Evolutionary conservation across 2,329 filamentous ascomycete genomes (phyloP).

Genomic region (Huntiella decipiens): DNA sequence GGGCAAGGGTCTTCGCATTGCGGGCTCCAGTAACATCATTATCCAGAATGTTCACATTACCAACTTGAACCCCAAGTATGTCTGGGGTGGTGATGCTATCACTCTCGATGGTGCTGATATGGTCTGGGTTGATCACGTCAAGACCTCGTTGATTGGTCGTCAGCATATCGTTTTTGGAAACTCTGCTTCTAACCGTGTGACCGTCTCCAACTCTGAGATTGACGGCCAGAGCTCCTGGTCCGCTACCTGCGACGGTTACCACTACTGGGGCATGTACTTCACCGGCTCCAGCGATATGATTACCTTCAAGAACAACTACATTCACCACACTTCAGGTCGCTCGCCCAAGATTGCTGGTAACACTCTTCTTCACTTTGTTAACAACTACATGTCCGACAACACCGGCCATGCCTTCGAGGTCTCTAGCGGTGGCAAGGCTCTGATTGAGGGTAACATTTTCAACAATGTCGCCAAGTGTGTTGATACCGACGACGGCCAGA

Average conservation of each 20-base stretch:
- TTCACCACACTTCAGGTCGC: slow-evolving; percentile 38
- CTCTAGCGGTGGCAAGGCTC: slow-evolving; percentile 23
- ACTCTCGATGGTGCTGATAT: slow-evolving; percentile 28
- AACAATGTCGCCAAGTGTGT: slow-evolving; percentile 29
- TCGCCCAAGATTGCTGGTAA: slow-evolving; percentile 38
- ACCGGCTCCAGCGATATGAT: slow-evolving; percentile 35
- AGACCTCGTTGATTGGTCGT: slow-evolving; percentile 37
- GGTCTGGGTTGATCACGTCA: slow-evolving; percentile 34
- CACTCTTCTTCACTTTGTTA: slow-evolving; percentile 37
- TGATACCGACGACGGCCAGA: slow-evolving; percentile 18
- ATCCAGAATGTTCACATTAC: slow-evolving; percentile 40
- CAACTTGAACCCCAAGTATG: slow-evolving; percentile 35
- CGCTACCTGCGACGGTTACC: slow-evolving; percentile 36
- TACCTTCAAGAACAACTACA: slow-evolving; percentile 41
- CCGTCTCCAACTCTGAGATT: slow-evolving; percentile 41
- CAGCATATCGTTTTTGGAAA: slow-evolving; percentile 42
- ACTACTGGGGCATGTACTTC: slow-evolving; percentile 42
- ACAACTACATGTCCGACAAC: slow-evolving; percentile 41
- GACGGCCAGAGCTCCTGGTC: slow-evolving; percentile 35
- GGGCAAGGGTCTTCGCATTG: slow-evolving; percentile 35
- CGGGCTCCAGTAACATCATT: slow-evolving; percentile 30
- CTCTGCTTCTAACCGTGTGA: slow-evolving; percentile 32
- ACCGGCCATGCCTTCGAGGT: slow-evolving; percentile 39
- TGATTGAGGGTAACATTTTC: slow-evolving; percentile 40
- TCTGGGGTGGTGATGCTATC: slow-evolving; percentile 42